Evolutionary conservation across 371 early-diverging fungal genomes (phyloP).

Genomic region (Zychaea mexicana): DNA sequence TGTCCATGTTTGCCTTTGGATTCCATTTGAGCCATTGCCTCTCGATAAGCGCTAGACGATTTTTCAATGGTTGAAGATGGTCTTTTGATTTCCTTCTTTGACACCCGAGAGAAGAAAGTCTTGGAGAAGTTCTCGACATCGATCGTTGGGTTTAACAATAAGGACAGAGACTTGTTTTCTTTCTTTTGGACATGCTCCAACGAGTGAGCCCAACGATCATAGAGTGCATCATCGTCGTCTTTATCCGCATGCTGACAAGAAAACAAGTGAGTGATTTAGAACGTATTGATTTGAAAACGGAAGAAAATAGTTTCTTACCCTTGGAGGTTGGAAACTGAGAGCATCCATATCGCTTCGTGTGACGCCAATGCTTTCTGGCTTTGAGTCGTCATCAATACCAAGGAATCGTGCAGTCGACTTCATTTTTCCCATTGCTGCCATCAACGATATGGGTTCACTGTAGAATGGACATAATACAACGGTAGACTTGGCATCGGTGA

Average conservation of each 20-base stretch:
- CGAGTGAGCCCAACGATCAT: slow-evolving; percentile 30
- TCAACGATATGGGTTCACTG: slow-evolving; percentile 65
- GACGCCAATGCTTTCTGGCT: slow-evolving; percentile 19
- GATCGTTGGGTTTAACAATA: slow-evolving; percentile 21
- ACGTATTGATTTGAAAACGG: too few species aligned
- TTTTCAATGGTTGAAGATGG: neutral
- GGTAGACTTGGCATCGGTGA: slow-evolving; percentile 50
- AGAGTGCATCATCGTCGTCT: slow-evolving; percentile 16
- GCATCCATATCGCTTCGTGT: slow-evolving; percentile 42
- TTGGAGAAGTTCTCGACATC: slow-evolving; percentile 30
- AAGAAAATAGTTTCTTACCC: neutral
- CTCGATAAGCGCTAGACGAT: neutral
- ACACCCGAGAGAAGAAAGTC: slow-evolving; percentile 21
- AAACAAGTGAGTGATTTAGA: too few species aligned
- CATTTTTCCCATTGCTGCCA: slow-evolving; percentile 71
- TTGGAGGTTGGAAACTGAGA: neutral
- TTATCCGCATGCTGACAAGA: neutral
- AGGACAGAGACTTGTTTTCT: slow-evolving; percentile 19
- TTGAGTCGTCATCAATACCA: slow-evolving; percentile 28
- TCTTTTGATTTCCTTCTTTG: neutral
- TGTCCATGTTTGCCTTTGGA: neutral
- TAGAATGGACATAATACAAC: slow-evolving; percentile 63
- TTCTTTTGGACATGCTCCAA: slow-evolving; percentile 29
- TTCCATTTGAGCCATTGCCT: neutral
- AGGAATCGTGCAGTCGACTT: slow-evolving; percentile 52